phyloP scores from a whole-genome alignment of 2,329 filamentous ascomycete species.

The Fusarium albosuccineum region DNA sequence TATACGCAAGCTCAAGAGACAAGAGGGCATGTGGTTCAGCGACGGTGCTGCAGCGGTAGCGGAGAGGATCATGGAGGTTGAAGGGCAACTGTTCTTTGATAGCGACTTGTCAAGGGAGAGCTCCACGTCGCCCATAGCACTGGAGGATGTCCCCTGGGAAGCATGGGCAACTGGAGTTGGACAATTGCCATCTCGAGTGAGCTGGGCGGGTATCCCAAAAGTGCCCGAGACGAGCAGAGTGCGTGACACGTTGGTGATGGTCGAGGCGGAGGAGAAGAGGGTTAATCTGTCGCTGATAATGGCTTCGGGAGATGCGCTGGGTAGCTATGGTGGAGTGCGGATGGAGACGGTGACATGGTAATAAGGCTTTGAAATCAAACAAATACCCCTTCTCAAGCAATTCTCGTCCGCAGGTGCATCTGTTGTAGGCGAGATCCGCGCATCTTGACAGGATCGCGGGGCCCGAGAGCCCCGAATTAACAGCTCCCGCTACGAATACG shows the following conservation, averaged over 20 bases:
- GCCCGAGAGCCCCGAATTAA: slow-evolving; percentile 16
- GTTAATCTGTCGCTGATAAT: slow-evolving; percentile 41
- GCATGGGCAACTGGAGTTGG: slow-evolving; percentile 34
- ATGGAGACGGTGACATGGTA: slow-evolving; percentile 34
- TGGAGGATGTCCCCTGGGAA: slow-evolving; percentile 40
- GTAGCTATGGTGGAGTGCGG: slow-evolving; percentile 26
- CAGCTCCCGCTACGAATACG: no score
- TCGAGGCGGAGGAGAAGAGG: slow-evolving; percentile 29
- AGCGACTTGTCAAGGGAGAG: slow-evolving; percentile 27
- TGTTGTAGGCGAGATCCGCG: neutral
- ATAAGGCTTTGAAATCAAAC: neutral
- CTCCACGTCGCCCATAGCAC: neutral
- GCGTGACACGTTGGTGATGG: slow-evolving; percentile 43
- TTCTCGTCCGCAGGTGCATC: neutral
- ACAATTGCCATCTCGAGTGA: slow-evolving; percentile 19
- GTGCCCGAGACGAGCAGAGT: slow-evolving; percentile 40
- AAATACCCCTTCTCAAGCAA: no score
- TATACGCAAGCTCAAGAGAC: slow-evolving; percentile 44
- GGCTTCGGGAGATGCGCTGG: slow-evolving; percentile 34
- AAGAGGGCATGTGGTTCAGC: slow-evolving; percentile 52
- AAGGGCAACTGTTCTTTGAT: slow-evolving; percentile 37
- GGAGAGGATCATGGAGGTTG: slow-evolving; percentile 36
- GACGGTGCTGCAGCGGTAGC: slow-evolving; percentile 44
- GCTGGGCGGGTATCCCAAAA: slow-evolving; percentile 39
- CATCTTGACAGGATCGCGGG: slow-evolving; percentile 5